These are phyloP conservation scores for Auricularia heimuer DNA, from an alignment of 768 basidiomycete genomes.

Conservation along the genomic window DNA sequence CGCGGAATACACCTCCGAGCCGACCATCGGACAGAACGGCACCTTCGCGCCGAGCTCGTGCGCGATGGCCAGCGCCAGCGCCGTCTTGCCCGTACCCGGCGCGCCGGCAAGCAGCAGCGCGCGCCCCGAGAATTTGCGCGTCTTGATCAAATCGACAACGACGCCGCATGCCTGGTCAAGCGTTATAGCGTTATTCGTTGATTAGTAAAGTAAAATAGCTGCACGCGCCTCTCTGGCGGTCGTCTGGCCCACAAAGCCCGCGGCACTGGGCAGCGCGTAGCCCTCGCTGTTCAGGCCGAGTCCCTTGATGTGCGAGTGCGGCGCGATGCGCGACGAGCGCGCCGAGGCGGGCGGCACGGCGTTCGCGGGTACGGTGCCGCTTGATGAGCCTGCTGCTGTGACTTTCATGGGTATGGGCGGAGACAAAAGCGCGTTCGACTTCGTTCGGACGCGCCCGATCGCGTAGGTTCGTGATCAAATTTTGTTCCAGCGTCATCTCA, in stretches of 20 bases:
- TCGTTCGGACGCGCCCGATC: background rate
- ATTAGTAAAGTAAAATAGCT: background rate
- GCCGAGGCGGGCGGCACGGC: slow-evolving; percentile 9
- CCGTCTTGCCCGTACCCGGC: slow-evolving; percentile 97
- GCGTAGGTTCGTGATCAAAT: too few relatives aligned
- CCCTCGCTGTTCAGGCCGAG: slow-evolving; percentile 85
- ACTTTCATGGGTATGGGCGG: background rate
- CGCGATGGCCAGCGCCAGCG: slow-evolving; percentile 87
- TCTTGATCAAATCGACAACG: slow-evolving; percentile 80
- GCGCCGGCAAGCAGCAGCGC: slow-evolving; percentile 89
- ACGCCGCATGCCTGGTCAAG: slow-evolving; percentile 73
- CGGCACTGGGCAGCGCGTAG: slow-evolving; percentile 54
- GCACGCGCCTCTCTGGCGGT: slow-evolving; percentile 74
- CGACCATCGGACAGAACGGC: slow-evolving; percentile 98
- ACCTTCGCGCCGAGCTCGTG: slow-evolving; percentile 93
- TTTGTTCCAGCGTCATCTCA: too few relatives aligned
- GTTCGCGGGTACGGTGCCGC: background rate
- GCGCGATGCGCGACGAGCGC: slow-evolving; percentile 71
- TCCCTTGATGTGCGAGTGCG: slow-evolving; percentile 95
- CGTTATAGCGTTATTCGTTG: background rate
- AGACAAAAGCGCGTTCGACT: background rate
- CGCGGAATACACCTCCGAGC: slow-evolving; percentile 90
- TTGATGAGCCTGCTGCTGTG: background rate
- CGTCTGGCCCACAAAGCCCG: slow-evolving; percentile 86
- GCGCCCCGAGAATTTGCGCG: slow-evolving; percentile 87